These are phyloP conservation scores for Yarrowia osloensis DNA, from an alignment of 805 yeast genomes.

Conservation along the genomic window DNA sequence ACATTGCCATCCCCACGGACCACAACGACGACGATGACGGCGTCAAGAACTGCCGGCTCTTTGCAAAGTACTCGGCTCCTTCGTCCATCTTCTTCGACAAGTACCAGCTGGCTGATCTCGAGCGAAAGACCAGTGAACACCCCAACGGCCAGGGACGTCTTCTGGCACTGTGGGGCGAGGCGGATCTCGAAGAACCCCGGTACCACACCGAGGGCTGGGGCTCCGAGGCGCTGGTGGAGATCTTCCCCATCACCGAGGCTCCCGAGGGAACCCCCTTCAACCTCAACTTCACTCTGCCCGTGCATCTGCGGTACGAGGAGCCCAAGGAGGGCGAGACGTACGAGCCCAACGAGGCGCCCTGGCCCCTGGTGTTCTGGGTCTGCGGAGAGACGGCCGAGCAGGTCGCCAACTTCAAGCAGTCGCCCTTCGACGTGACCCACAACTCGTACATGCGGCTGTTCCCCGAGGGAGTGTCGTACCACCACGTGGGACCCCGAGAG, in stretches of 20 bases:
- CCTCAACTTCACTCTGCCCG: slow-evolving; percentile 45
- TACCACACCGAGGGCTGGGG: slow-evolving; percentile 53
- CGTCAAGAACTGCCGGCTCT: slow-evolving; percentile 47
- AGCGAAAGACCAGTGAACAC: slow-evolving; percentile 35
- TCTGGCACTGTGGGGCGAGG: slow-evolving; percentile 53
- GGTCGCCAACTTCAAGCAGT: slow-evolving; percentile 28
- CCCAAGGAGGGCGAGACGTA: slow-evolving; percentile 42
- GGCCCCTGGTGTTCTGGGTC: slow-evolving; percentile 54
- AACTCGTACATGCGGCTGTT: slow-evolving; percentile 3
- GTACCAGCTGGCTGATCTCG: slow-evolving; percentile 51
- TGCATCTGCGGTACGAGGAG: slow-evolving; percentile 55
- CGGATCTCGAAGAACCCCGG: slow-evolving; percentile 59
- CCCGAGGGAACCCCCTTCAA: slow-evolving; percentile 9
- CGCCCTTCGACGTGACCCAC: slow-evolving; percentile 28
- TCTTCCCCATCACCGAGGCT: slow-evolving; percentile 37
- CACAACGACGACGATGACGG: slow-evolving; percentile 1
- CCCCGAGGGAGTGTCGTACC: slow-evolving; percentile 22
- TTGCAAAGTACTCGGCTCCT: slow-evolving; percentile 50
- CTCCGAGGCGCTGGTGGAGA: slow-evolving; percentile 48
- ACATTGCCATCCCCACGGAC: not conserved
- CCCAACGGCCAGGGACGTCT: slow-evolving; percentile 41
- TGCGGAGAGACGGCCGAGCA: slow-evolving; percentile 47
- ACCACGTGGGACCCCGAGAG: not conserved
- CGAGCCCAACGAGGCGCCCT: slow-evolving; percentile 39
- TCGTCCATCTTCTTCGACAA: slow-evolving; percentile 54